Evolutionary conservation across 495 filamentous ascomycete species (phyloP), one percentile per base, ranked within the genome.

Genomic region (Choiromyces venosus): DNA sequence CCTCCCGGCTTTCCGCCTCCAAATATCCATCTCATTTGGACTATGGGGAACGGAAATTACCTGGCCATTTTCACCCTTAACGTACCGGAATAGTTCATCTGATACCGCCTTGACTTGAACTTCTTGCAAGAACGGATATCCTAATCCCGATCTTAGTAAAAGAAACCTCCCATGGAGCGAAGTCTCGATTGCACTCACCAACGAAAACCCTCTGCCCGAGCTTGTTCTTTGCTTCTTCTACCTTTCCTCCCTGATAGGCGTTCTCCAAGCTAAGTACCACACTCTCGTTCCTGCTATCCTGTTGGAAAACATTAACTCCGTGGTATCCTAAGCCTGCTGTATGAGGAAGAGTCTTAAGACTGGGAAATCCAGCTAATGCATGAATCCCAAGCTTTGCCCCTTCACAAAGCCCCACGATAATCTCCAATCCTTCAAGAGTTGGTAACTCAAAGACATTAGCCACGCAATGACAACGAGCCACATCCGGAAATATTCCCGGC

Each of bases 381-480:
- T 88, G 85, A 37, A 87, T 85, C 18, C 94, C 94, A 68, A 97
- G 84, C 76, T 93, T 90, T 3, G 91, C 94, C 64, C 93, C 94
- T n/a, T 93, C 88, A 71, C 95, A 89, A 46, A 99, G 83, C 12
- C 94, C 96, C 71, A 93, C 87, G 76, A 91, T 91, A 38, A 93
- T 90, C 56, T 97, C 91, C 56, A 97, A 81, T 0, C 95, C 96
- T 72, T 98, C 95, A 81, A 97, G 91, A 2, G 90, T 91, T 19
- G 96, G 96, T 35, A 98, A 85, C 66, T 99, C 96, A 77, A 95
- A 99, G 37, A 94, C 91, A 80, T 98, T 99, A 83, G 96, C 91
- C 64, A 97, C 87, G 79, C 96, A 99, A 79, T 87, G 92, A 82
- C 93, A 98, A 78, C 92, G 89, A 16, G 89, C 82, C 71, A 99